Conservation (phyloP, 106 monocot genomes). For the Amphibolis antarctica region DNA sequence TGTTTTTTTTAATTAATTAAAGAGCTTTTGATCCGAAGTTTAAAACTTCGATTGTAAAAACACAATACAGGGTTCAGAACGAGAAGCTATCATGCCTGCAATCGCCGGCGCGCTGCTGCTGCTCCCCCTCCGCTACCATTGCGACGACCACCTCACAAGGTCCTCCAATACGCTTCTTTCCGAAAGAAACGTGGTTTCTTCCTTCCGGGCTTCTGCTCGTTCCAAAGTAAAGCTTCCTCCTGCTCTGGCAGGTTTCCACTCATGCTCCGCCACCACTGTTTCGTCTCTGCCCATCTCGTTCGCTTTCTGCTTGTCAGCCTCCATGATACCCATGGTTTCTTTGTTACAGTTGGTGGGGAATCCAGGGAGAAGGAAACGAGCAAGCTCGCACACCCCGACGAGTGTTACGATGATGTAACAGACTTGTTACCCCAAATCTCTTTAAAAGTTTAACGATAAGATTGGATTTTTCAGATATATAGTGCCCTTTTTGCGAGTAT, state of each 20-base stretch:
- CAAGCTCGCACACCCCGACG: conserved; percentile 11
- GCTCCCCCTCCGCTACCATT: not conserved
- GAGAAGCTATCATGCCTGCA: not conserved
- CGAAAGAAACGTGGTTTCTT: not conserved
- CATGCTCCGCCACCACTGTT: not conserved
- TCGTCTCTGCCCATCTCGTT: not conserved
- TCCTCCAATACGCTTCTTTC: not conserved
- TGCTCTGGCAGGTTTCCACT: not conserved
- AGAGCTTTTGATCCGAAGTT: too few species aligned
- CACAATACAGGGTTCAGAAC: too few species aligned
- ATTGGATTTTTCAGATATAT: not conserved
- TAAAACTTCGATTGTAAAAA: too few species aligned
- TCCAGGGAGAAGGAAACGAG: conserved; percentile 1
- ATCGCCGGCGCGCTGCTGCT: not conserved
- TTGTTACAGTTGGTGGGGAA: conserved; percentile 4
- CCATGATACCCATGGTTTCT: not conserved
- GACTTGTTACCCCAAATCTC: not conserved
- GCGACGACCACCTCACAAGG: not conserved
- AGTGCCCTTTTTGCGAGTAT: not conserved
- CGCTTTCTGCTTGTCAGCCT: not conserved
- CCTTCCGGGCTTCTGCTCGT: not conserved
- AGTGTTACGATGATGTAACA: conserved; percentile 42
- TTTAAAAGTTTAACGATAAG: not conserved
- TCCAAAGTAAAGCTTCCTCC: not conserved
- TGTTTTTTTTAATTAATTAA: too few species aligned